Percentiles rank a stretch among this genome's conserved stretches.
Evolutionary conservation across 2,329 filamentous ascomycete genomes (phyloP).

Genomic region (Cyphellophora europaea): DNA sequence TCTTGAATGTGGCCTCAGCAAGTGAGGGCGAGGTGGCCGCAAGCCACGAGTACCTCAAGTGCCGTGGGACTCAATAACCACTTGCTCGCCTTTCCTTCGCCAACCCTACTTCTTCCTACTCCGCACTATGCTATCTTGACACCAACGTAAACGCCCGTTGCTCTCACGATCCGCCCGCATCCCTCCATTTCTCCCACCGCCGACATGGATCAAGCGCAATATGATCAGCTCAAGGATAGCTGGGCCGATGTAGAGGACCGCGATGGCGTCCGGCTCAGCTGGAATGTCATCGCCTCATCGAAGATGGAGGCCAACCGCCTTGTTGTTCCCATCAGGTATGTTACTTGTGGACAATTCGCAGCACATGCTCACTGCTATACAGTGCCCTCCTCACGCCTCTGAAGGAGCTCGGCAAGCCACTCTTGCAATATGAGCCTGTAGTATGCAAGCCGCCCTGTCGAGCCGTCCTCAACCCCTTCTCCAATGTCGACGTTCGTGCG

Average conservation of each 20-base stretch:
- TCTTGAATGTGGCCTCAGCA: no score
- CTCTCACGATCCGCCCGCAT: no score
- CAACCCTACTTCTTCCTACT: no score
- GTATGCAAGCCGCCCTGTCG: slow-evolving; percentile 94
- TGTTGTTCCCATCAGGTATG: slow-evolving; percentile 88
- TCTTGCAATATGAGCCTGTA: slow-evolving; percentile 92
- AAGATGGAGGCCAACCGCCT: slow-evolving; percentile 96
- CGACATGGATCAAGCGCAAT: slow-evolving; percentile 59
- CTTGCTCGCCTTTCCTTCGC: no score
- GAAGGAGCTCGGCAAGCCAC: slow-evolving; percentile 87
- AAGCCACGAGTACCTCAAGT: no score
- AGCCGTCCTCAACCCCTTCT: slow-evolving; percentile 93
- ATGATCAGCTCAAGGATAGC: slow-evolving; percentile 86
- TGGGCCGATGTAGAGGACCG: slow-evolving; percentile 95
- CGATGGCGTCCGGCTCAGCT: slow-evolving; percentile 91
- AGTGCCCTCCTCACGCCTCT: slow-evolving; percentile 90
- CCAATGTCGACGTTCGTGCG: slow-evolving; percentile 59
- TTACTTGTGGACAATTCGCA: slow-evolving; percentile 26
- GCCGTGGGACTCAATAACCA: no score
- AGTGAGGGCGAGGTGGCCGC: no score
- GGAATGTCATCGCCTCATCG: slow-evolving; percentile 97
- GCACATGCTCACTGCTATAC: background rate
- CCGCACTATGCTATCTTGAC: no score
- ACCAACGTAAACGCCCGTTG: no score
- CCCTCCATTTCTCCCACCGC: no score